phyloP scores from a whole-genome alignment of 1,139 yeast genomes.

The Nakaseomyces nivariensis region DNA sequence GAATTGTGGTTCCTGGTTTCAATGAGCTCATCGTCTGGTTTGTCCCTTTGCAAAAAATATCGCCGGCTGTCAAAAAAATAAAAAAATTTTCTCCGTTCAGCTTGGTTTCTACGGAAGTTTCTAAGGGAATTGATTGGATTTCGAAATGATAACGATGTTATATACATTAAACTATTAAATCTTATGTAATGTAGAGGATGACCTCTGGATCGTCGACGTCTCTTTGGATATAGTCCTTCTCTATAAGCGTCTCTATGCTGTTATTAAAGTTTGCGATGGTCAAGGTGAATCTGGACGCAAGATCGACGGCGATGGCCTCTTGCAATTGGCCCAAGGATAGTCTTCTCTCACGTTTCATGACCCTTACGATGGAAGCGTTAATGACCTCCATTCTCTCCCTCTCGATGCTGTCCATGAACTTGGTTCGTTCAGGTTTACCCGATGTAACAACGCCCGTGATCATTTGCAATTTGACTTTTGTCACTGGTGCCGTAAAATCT shows the following conservation, averaged over 20 bases:
- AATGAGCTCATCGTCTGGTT: no score
- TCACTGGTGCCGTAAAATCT: conserved; percentile 59
- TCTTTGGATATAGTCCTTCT: conserved; percentile 73
- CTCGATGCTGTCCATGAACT: conserved; percentile 22
- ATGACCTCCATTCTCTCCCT: conserved; percentile 49
- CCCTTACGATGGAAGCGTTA: conserved; percentile 83
- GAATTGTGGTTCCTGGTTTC: no score
- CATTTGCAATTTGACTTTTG: conserved; percentile 69
- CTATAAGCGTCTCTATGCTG: conserved; percentile 72
- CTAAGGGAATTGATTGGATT: not conserved
- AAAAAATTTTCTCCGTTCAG: no score
- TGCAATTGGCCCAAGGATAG: conserved; percentile 57
- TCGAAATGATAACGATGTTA: no score
- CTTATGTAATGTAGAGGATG: not conserved
- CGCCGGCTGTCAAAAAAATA: no score
- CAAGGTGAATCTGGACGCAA: conserved; percentile 59
- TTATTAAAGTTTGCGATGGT: conserved; percentile 59
- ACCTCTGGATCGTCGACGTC: conserved; percentile 42
- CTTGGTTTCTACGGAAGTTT: not conserved
- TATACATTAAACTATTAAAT: no score
- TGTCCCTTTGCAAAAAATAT: not conserved
- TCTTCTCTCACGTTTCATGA: conserved; percentile 67
- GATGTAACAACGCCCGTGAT: conserved; percentile 31
- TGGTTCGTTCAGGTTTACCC: not conserved
- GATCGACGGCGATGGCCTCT: conserved; percentile 54